Base-by-base conservation (phyloP, 345 rosid genomes). In the Syzygium grande region DNA sequence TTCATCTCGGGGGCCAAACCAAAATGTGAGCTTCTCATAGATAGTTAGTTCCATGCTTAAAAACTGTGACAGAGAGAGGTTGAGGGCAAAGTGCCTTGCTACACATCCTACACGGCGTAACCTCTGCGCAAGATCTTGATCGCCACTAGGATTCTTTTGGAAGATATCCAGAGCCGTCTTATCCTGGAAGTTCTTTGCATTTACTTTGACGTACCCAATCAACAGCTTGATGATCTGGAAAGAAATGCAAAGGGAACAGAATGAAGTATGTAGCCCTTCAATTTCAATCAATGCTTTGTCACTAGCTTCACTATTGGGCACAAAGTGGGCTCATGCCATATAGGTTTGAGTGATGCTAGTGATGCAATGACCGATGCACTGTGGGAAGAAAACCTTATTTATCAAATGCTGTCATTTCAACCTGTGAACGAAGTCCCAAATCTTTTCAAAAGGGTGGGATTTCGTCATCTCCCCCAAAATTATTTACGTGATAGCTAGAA, bases 181-280 rank as follows among this genome's bases (percentile, higher is more conserved):
- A 17, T 7, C 0, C 9, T 30, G 6, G 43, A 29, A 30, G 41
- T 65, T 65, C 78, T 65, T 30, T 0, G 1, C 78, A 30, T 8
- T 0, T 16, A 7, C 22, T 7, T 1, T 0, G 22, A 7, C 9
- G 0, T 30, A 2, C 6, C 0, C 0, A 30, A 2, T 19, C 21
- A 68, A 30, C 2, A 0, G 38, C 79, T 30, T 68, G 79, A 68
- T 34, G 6, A 68, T 68, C 23, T 17, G 79, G 12, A 30, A 30
- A 16, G 79, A 68, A 68, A 30, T 68, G 43, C 78, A 65, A 65
- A 30, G 21, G 23, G 43, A 30, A 65, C 12, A 30, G 30, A 19
- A 65, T 16, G 78, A 16, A 65, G 23, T 30, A 19, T 19, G 8
- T 65, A 7, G 4, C 22, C 22, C 78, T 29, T 65, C 41, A 65